These are phyloP conservation scores for Colletotrichum echinochloae DNA, from an alignment of 2,329 filamentous ascomycete species.

Conservation along the genomic window DNA sequence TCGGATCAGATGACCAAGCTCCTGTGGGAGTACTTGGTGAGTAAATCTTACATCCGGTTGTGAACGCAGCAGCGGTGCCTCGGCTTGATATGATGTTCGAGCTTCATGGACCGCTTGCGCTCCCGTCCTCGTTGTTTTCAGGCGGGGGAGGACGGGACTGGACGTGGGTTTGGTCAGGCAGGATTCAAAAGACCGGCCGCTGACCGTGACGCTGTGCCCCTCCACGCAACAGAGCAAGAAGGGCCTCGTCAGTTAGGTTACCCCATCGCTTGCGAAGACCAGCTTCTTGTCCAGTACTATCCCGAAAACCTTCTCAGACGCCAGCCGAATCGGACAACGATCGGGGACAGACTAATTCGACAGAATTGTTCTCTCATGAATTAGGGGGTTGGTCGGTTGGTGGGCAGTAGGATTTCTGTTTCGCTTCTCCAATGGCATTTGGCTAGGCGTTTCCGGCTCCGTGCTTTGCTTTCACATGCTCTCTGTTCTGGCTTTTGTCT, in stretches of 20 bases:
- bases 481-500: constrained; percentile 19
- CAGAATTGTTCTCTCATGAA: constrained; percentile 4
- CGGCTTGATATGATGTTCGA: not conserved
- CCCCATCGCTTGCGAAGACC: constrained; percentile 19
- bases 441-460: constrained; percentile 41
- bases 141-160: not conserved
- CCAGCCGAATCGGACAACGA: constrained; percentile 11
- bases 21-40: constrained; percentile 88
- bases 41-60: constrained; percentile 22
- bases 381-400: not conserved
- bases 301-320: constrained; percentile 8
- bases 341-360: constrained; percentile 25
- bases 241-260: constrained; percentile 52
- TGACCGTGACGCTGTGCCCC: constrained; percentile 31
- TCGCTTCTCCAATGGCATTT: constrained; percentile 37
- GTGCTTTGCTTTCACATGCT: constrained; percentile 20
- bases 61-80: constrained; percentile 8
- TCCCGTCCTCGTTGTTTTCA: not conserved
- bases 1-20: constrained; percentile 90
- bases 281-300: constrained; percentile 9
- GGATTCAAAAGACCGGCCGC: constrained; percentile 30
- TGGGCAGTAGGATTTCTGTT: constrained; percentile 11
- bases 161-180: not conserved
- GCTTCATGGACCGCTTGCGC: constrained; percentile 2
- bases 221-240: constrained; percentile 52